Conservation (phyloP, 306 rosid genomes). For the Macrotyloma uniflorum region DNA sequence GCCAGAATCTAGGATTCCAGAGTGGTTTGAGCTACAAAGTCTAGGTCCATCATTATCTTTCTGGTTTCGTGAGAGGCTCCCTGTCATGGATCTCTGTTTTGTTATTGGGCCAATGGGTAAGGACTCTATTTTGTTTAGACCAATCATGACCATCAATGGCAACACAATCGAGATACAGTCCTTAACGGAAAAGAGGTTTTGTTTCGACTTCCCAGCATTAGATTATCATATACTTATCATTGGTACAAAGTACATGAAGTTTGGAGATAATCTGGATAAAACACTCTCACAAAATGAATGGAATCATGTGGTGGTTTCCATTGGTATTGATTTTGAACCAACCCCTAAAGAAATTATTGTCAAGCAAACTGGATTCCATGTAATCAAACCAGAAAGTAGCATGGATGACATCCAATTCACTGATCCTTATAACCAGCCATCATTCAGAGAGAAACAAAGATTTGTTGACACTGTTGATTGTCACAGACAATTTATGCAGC, state of each 20-base stretch:
- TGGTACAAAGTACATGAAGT: not conserved
- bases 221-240: not conserved
- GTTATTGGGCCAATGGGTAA: not conserved
- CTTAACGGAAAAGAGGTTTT: not conserved
- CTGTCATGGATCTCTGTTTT: not conserved
- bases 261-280: not conserved
- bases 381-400: not conserved
- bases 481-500: not conserved
- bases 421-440: not conserved
- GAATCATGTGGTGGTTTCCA: not conserved
- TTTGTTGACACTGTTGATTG: not conserved
- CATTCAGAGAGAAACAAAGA: not conserved
- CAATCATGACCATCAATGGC: not conserved
- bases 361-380: not conserved
- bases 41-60: conserved; percentile 30
- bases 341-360: not conserved
- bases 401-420: not conserved
- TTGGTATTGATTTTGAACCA: not conserved
- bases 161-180: not conserved
- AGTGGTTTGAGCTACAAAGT: conserved; percentile 40
- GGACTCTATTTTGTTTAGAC: not conserved
- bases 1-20: conserved; percentile 21
- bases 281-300: not conserved
- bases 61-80: conserved; percentile 37
- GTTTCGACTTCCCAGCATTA: not conserved